Evolutionary conservation across 1,139 yeast genomes (phyloP).

Genomic region (Candida sp.): DNA sequence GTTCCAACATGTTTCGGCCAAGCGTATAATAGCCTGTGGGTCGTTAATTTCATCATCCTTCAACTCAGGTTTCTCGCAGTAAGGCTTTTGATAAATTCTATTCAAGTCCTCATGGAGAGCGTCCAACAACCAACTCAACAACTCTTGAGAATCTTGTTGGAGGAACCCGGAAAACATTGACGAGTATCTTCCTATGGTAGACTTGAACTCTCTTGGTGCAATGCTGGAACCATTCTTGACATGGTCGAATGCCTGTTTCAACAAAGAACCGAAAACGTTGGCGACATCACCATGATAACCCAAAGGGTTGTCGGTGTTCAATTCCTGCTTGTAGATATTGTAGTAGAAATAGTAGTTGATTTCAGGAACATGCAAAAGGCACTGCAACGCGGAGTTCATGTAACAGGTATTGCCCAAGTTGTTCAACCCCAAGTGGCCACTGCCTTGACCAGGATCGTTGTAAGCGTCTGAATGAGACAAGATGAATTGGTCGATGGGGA

Average conservation of each 20-base stretch:
- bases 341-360: slow-evolving; percentile 73
- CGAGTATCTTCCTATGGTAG: slow-evolving; percentile 78
- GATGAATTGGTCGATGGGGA: slow-evolving; percentile 28
- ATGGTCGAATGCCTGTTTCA: slow-evolving; percentile 58
- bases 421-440: slow-evolving; percentile 62
- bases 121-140: slow-evolving; percentile 86
- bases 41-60: slow-evolving; percentile 64
- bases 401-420: slow-evolving; percentile 96
- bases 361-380: slow-evolving; percentile 88
- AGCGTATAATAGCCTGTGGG: slow-evolving; percentile 52
- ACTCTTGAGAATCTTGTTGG: slow-evolving; percentile 97
- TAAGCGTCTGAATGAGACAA: slow-evolving; percentile 10
- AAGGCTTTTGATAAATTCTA: slow-evolving; percentile 80
- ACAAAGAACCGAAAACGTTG: slow-evolving; percentile 66
- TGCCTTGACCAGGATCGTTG: slow-evolving; percentile 15
- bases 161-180: slow-evolving; percentile 85
- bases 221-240: slow-evolving; percentile 20
- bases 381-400: slow-evolving; percentile 96
- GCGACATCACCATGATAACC: slow-evolving; percentile 90
- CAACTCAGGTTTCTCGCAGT: slow-evolving; percentile 86
- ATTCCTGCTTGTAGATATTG: slow-evolving; percentile 64
- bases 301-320: slow-evolving; percentile 73
- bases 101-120: slow-evolving; percentile 95
- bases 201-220: slow-evolving; percentile 80
- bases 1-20: slow-evolving; percentile 84